These are phyloP conservation scores for Cornus florida DNA, from an alignment of 148 eudicot species.

Conservation along the genomic window DNA sequence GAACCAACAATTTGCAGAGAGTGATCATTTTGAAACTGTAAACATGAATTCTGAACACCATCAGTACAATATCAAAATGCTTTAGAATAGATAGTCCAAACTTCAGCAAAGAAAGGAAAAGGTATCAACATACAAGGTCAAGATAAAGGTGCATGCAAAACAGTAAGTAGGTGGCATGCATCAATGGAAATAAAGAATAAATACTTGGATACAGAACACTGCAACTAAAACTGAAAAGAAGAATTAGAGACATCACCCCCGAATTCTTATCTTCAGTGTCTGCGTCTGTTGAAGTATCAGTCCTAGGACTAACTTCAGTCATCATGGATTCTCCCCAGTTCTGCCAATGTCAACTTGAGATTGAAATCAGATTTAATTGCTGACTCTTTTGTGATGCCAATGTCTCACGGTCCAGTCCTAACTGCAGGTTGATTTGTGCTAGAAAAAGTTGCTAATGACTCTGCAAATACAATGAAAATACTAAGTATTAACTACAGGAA, in stretches of 20 bases:
- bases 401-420: neutral
- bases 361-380: constrained; percentile 9
- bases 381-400: constrained; percentile 3
- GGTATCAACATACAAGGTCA: no score
- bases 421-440: neutral
- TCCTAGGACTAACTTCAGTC: constrained; percentile 54
- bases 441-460: neutral
- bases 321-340: constrained; percentile 23
- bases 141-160: neutral
- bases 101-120: neutral
- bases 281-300: constrained; percentile 54
- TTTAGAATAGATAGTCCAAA: neutral
- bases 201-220: neutral
- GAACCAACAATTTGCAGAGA: constrained; percentile 27
- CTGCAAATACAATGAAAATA: neutral
- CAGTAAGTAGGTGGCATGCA: neutral
- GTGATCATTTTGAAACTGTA: constrained; percentile 32
- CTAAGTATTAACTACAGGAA: neutral
- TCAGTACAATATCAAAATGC: neutral
- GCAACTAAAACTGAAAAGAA: neutral
- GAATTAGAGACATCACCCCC: constrained; percentile 29
- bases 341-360: neutral
- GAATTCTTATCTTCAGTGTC: constrained; percentile 51
- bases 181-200: neutral
- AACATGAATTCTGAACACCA: neutral